phyloP scores from a whole-genome alignment of 2,329 filamentous ascomycete genomes.

The Aspergillus sp. region DNA sequence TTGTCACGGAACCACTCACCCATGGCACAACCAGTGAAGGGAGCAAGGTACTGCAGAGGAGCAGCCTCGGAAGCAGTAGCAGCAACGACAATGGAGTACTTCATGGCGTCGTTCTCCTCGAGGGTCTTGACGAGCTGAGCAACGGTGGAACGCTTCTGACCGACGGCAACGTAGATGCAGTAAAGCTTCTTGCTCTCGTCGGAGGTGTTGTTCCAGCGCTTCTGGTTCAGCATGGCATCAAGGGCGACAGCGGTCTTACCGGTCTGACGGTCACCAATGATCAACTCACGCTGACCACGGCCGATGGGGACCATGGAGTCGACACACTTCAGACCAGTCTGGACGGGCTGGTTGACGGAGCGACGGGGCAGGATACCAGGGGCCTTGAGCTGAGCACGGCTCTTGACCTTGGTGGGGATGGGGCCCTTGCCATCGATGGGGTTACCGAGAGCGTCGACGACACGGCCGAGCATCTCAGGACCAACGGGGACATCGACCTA shows the following conservation, averaged over 20 bases:
- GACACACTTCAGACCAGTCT: slow-evolving; percentile 99
- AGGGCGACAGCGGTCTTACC: slow-evolving; percentile 99
- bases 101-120: slow-evolving; percentile 99
- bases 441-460: slow-evolving; percentile 97
- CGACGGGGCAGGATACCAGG: slow-evolving; percentile 95
- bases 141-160: slow-evolving; percentile 99
- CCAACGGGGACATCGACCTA: slow-evolving; percentile 97
- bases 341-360: slow-evolving; percentile 97
- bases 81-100: slow-evolving; percentile 91
- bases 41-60: slow-evolving; percentile 89
- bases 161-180: slow-evolving; percentile 98
- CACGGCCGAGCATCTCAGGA: slow-evolving; percentile 89
- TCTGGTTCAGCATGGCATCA: slow-evolving; percentile 98
- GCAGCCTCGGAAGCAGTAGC: slow-evolving; percentile 97
- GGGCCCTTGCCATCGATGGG: slow-evolving; percentile 99
- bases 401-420: slow-evolving; percentile 84
- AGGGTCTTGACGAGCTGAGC: slow-evolving; percentile 99
- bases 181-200: slow-evolving; percentile 99
- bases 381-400: slow-evolving; percentile 98
- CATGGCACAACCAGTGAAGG: slow-evolving; percentile 75
- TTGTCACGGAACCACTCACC: slow-evolving; percentile 78
- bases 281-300: slow-evolving; percentile 99
- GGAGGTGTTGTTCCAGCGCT: slow-evolving; percentile 91
- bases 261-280: slow-evolving; percentile 99
- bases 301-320: slow-evolving; percentile 99